Conservation (phyloP, 2,329 filamentous ascomycete species). For the Sclerotinia borealis region DNA sequence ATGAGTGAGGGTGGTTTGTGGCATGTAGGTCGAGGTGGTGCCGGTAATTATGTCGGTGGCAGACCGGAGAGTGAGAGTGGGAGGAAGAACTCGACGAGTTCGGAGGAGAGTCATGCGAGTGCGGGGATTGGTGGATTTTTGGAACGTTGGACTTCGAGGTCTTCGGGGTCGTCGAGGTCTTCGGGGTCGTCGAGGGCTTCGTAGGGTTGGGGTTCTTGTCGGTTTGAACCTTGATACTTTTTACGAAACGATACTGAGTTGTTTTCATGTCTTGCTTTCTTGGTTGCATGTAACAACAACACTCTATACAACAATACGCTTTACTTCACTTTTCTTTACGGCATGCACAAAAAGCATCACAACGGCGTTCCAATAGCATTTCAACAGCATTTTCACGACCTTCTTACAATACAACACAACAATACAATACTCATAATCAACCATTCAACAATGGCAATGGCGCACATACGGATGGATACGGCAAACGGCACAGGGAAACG, state of each 20-base stretch:
- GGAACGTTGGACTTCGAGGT: neutral
- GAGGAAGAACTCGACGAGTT: conserved; percentile 3
- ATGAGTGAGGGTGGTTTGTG: conserved; percentile 23
- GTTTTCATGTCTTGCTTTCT: too few species aligned
- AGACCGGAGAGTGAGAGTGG: neutral
- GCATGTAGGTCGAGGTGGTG: conserved; percentile 31
- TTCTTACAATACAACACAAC: neutral
- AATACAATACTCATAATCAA: neutral
- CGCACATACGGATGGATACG: neutral
- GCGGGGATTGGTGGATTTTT: conserved; percentile 1
- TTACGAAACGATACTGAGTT: too few species aligned
- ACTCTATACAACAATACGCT: too few species aligned
- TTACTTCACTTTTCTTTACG: too few species aligned
- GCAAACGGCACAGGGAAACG: neutral
- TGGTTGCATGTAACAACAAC: too few species aligned
- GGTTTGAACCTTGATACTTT: too few species aligned
- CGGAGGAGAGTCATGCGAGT: neutral
- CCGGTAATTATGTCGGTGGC: conserved; percentile 23
- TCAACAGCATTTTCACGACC: neutral
- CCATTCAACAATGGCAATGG: neutral
- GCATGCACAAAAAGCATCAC: neutral
- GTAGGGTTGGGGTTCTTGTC: neutral
- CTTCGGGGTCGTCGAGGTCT: neutral
- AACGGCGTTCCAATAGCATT: neutral
- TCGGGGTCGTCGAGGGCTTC: neutral